Evolutionary conservation across 148 eudicot species (phyloP).

Genomic region (Limonium bicolor): DNA sequence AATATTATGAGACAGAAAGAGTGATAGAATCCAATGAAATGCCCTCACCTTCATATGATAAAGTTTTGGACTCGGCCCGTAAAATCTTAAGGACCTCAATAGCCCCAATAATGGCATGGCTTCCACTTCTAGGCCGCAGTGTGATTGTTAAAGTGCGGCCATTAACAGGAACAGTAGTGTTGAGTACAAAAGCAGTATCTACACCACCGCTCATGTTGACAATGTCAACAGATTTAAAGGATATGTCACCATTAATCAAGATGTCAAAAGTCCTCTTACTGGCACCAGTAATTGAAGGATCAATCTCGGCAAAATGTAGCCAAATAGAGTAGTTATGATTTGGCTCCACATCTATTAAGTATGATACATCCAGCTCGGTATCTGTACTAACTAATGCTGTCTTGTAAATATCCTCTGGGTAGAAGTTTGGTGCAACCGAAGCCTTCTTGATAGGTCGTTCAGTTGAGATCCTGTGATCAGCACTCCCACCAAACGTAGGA

Average conservation of each 20-base stretch:
- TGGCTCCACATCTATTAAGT: constrained; percentile 81
- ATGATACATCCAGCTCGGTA: constrained; percentile 38
- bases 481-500: constrained; percentile 30
- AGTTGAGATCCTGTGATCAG: constrained; percentile 41
- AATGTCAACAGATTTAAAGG: constrained; percentile 56
- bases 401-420: constrained; percentile 77
- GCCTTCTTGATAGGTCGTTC: constrained; percentile 30
- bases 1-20: no score
- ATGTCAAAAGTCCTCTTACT: constrained; percentile 86
- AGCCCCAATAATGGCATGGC: constrained; percentile 59
- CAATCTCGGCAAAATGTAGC: constrained; percentile 97
- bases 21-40: no score
- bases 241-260: constrained; percentile 58
- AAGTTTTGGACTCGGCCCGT: constrained; percentile 65
- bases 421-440: constrained; percentile 64
- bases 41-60: constrained; percentile 64
- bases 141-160: constrained; percentile 72
- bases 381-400: constrained; percentile 68
- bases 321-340: constrained; percentile 83
- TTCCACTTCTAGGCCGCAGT: constrained; percentile 41
- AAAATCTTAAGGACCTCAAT: constrained; percentile 74
- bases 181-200: constrained; percentile 64
- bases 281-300: constrained; percentile 46
- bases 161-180: constrained; percentile 62
- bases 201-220: constrained; percentile 56